phyloP scores from a whole-genome alignment of 768 basidiomycete species.

The Porpolomopsis calyptriformis region DNA sequence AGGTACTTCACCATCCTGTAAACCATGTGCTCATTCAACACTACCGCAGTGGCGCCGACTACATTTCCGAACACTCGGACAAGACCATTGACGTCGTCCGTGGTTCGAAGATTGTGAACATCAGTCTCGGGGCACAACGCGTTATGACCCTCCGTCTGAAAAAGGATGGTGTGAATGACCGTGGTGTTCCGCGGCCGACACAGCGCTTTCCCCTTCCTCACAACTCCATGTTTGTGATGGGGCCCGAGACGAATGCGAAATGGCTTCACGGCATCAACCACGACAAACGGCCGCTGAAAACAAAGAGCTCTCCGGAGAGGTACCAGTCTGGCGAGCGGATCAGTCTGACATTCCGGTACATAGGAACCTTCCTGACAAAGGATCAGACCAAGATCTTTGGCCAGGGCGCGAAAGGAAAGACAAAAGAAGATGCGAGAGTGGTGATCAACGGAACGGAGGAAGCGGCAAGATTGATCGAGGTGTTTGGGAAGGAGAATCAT shows the following conservation, averaged over 20 bases:
- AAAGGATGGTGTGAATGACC: conserved; percentile 3
- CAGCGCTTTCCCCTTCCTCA: conserved; percentile 69
- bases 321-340: conserved; percentile 54
- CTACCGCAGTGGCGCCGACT: conserved; percentile 70
- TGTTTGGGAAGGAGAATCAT: conserved; percentile 70
- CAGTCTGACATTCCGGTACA: conserved; percentile 69
- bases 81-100: conserved; percentile 76
- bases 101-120: conserved; percentile 68
- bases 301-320: conserved; percentile 48
- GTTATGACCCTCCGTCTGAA: conserved; percentile 48
- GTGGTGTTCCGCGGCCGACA: conserved; percentile 23
- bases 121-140: conserved; percentile 70
- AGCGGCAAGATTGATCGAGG: conserved; percentile 39
- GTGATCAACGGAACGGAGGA: conserved; percentile 45
- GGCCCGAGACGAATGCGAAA: conserved; percentile 55
- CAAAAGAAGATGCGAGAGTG: conserved; percentile 37
- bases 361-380: conserved; percentile 60
- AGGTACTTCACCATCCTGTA: conserved; percentile 49
- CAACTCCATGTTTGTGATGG: conserved; percentile 77
- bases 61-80: conserved; percentile 80
- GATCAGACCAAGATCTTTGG: conserved; percentile 52
- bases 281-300: conserved; percentile 51
- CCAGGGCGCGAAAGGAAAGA: conserved; percentile 62
- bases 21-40: conserved; percentile 80
- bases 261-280: conserved; percentile 73